Conservation (phyloP, 2,329 filamentous ascomycete species). For the Furcasterigmium furcatum region DNA sequence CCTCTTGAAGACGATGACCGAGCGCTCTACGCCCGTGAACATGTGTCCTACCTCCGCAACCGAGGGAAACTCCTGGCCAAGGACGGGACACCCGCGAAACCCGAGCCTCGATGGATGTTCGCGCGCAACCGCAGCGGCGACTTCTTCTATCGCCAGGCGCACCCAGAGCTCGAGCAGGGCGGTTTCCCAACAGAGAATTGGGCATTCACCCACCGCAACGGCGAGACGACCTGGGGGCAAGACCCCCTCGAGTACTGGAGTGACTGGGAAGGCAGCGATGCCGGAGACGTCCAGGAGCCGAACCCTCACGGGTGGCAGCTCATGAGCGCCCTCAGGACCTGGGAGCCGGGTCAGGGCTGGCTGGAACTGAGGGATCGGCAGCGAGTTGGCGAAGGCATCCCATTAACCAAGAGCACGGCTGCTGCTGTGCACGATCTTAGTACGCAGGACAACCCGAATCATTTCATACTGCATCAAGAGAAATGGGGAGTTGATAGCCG, state of each 20-base stretch:
- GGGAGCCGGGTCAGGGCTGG: background rate
- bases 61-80: background rate
- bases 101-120: background rate
- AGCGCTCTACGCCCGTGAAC: background rate
- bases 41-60: background rate
- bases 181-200: background rate
- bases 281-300: background rate
- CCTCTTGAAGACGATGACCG: background rate
- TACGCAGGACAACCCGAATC: no score
- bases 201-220: background rate
- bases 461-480: no score
- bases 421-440: no score
- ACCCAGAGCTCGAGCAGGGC: background rate
- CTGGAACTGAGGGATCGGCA: background rate
- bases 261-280: background rate
- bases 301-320: background rate
- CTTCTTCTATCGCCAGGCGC: background rate
- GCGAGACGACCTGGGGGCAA: background rate
- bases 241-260: background rate
- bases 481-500: no score
- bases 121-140: background rate
- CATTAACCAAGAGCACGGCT: no score
- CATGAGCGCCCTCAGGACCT: background rate
- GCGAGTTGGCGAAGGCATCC: no score
- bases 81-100: background rate